Evolutionary conservation across 257 asterid genomes (phyloP).

Genomic region (Capsicum chinense): DNA sequence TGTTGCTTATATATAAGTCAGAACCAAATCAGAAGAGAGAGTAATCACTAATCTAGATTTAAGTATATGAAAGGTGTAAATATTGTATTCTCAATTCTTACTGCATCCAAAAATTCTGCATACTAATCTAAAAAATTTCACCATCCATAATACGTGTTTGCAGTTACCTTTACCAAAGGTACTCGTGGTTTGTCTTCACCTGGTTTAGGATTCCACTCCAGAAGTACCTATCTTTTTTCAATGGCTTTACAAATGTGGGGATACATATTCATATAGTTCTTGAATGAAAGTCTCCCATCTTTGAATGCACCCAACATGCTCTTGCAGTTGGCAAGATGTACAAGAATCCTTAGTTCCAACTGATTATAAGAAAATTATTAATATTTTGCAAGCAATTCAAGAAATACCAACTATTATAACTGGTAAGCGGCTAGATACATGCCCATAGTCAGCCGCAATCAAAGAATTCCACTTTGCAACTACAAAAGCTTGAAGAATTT

Average conservation of each 20-base stretch:
- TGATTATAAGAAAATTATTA: constrained; percentile 32
- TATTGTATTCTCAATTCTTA: background rate
- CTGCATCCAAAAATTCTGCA: background rate
- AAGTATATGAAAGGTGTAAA: background rate
- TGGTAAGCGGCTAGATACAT: constrained; percentile 4
- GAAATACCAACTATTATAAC: background rate
- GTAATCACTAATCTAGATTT: too few relatives aligned
- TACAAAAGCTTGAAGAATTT: constrained; percentile 90
- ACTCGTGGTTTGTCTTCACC: constrained; percentile 91
- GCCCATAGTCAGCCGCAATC: constrained; percentile 97
- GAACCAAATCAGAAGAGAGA: too few relatives aligned
- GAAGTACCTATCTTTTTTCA: constrained; percentile 70
- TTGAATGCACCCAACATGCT: constrained; percentile 93
- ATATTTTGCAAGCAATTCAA: constrained; percentile 8
- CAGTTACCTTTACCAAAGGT: constrained; percentile 83
- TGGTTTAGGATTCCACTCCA: constrained; percentile 93
- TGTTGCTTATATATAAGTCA: too few relatives aligned
- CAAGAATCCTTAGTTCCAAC: constrained; percentile 99
- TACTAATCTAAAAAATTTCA: constrained; percentile 1
- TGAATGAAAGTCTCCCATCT: constrained; percentile 99
- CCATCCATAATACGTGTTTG: background rate
- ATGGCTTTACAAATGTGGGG: constrained; percentile 87
- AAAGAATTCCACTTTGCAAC: constrained; percentile 91
- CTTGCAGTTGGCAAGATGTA: constrained; percentile 88
- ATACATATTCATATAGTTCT: constrained; percentile 98